These are phyloP conservation scores for Aegilops tauschii DNA, from an alignment of 176 grass and related monocot species.

Conservation along the genomic window DNA sequence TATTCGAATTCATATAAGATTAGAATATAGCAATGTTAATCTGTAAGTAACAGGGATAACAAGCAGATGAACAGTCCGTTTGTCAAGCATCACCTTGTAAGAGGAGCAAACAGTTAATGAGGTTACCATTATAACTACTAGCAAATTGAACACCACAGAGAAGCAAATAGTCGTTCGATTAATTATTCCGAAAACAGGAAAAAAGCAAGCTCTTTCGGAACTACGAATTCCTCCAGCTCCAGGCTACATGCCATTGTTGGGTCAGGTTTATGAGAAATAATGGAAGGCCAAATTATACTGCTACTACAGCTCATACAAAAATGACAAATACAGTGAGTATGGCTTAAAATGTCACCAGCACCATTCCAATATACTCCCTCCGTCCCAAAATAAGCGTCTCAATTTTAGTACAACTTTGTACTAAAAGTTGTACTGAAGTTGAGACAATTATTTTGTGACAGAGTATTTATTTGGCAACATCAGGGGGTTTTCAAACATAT, in stretches of 20 bases:
- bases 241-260: background rate
- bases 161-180: background rate
- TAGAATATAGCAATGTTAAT: background rate
- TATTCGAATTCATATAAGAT: background rate
- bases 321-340: background rate
- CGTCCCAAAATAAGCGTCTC: no score
- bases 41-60: background rate
- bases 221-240: background rate
- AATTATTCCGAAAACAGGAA: background rate
- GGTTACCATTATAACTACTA: background rate
- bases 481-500: background rate
- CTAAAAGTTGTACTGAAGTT: no score
- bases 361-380: background rate
- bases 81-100: background rate
- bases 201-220: background rate
- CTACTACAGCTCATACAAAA: background rate
- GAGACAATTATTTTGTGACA: no score
- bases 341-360: background rate
- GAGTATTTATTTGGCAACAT: background rate
- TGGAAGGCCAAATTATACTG: background rate
- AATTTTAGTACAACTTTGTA: no score
- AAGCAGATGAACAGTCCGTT: background rate
- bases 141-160: background rate
- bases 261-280: background rate
- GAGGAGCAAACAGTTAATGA: background rate